Percentiles rank a stretch among this genome's conserved stretches.
Conservation (phyloP, 192 early-diverging fungal genomes). For the Chytriomyces confervae region DNA sequence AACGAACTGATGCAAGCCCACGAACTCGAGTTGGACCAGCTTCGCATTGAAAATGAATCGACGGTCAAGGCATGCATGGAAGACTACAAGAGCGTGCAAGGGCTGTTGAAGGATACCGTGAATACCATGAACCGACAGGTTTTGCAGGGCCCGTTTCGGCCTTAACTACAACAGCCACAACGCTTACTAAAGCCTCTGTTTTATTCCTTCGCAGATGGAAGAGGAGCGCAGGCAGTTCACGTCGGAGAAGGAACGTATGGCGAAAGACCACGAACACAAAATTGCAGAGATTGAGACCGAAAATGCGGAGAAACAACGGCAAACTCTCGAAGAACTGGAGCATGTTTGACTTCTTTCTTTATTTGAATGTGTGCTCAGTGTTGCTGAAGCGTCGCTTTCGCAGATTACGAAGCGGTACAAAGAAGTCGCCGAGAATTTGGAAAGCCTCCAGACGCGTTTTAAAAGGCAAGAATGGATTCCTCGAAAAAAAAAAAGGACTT, state of each 20-base stretch:
- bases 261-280: slow-evolving; percentile 7
- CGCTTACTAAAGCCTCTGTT: background rate
- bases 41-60: slow-evolving; percentile 20
- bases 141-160: background rate
- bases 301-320: background rate
- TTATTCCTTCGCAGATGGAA: slow-evolving; percentile 10
- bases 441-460: slow-evolving; percentile 53
- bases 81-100: slow-evolving; percentile 9
- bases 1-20: slow-evolving; percentile 13
- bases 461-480: slow-evolving; percentile 40
- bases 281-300: slow-evolving; percentile 22
- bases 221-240: slow-evolving; percentile 13
- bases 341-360: background rate
- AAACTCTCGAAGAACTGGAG: slow-evolving; percentile 16
- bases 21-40: slow-evolving; percentile 28
- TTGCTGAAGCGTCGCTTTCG: background rate
- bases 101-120: slow-evolving; percentile 25
- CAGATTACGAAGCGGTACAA: slow-evolving; percentile 33
- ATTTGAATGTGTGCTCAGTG: no score
- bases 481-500: background rate
- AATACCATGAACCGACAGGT: slow-evolving; percentile 18
- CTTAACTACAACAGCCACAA: background rate
- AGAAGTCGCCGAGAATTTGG: slow-evolving; percentile 37
- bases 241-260: slow-evolving; percentile 31
- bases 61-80: slow-evolving; percentile 24